phyloP scores from a whole-genome alignment of 192 early-diverging fungal species.

The Rhizophlyctis rosea region DNA sequence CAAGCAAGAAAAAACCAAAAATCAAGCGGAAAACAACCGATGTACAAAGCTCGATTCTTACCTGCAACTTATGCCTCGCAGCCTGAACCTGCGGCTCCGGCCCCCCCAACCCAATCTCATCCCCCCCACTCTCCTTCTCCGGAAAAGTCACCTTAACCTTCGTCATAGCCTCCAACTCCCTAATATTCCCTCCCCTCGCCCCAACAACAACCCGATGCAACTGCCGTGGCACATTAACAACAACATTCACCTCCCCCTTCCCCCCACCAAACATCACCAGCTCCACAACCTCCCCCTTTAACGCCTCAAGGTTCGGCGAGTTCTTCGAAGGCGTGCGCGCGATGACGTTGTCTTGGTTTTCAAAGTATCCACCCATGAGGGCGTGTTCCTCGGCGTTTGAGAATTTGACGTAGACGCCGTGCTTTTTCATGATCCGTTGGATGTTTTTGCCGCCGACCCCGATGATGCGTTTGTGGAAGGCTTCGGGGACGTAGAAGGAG shows the following conservation, averaged over 20 bases:
- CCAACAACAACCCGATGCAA: slow-evolving; percentile 57
- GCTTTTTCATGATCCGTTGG: slow-evolving; percentile 87
- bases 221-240: slow-evolving; percentile 54
- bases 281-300: slow-evolving; percentile 66
- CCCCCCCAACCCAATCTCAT: slow-evolving; percentile 54
- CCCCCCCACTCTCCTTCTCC: slow-evolving; percentile 59
- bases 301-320: slow-evolving; percentile 52
- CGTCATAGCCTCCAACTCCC: slow-evolving; percentile 55
- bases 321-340: slow-evolving; percentile 79
- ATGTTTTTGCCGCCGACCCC: slow-evolving; percentile 87
- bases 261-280: slow-evolving; percentile 44
- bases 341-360: slow-evolving; percentile 80
- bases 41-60: slow-evolving; percentile 19
- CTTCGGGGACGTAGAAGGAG: slow-evolving; percentile 77
- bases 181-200: slow-evolving; percentile 40
- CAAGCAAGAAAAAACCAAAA: not conserved
- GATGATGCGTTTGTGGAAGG: slow-evolving; percentile 84
- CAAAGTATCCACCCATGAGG: slow-evolving; percentile 70
- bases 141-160: slow-evolving; percentile 62
- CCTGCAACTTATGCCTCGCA: slow-evolving; percentile 53
- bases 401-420: slow-evolving; percentile 85
- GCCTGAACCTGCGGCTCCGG: slow-evolving; percentile 55
- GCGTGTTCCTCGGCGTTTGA: slow-evolving; percentile 75
- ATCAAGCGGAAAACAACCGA: slow-evolving; percentile 9
- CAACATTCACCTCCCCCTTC: slow-evolving; percentile 48